A percentile compares a stretch with the other conserved stretches of the same genome.
These are phyloP conservation scores for Periconia sp. DNA, from an alignment of 2,329 filamentous ascomycete species.

Conservation along the genomic window DNA sequence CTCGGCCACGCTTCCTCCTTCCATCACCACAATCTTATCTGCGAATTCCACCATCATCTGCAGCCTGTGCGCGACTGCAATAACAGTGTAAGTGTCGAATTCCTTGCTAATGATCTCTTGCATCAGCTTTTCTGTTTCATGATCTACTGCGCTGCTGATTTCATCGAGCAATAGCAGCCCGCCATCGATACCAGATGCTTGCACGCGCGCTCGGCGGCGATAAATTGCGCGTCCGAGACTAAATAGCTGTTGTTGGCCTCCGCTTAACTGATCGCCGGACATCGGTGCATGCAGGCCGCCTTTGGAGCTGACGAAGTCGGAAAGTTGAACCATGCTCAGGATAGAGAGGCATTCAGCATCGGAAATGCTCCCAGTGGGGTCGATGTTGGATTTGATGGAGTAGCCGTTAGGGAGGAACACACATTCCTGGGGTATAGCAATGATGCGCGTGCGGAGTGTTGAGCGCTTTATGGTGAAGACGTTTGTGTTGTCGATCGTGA, in stretches of 20 bases:
- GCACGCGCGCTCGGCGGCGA: conserved; percentile 9
- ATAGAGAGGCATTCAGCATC: conserved; percentile 44
- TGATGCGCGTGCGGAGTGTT: conserved; percentile 35
- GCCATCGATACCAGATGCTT: conserved; percentile 8
- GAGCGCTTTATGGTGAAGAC: conserved; percentile 11
- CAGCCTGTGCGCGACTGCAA: conserved; percentile 24
- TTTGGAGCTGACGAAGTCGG: conserved; percentile 33
- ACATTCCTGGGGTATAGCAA: conserved; percentile 56
- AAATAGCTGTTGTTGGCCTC: conserved; percentile 67
- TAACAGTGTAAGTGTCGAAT: conserved; percentile 48
- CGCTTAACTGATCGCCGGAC: conserved; percentile 8
- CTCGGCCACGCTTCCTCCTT: conserved; percentile 55
- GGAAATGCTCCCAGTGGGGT: conserved; percentile 43
- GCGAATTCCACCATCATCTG: conserved; percentile 27
- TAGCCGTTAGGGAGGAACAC: conserved; percentile 50
- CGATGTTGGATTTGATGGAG: conserved; percentile 53
- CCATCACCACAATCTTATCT: conserved; percentile 29
- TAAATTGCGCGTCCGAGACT: conserved; percentile 64
- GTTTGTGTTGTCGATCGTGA: conserved; percentile 12
- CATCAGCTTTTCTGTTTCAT: conserved; percentile 62
- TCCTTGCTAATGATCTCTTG: conserved; percentile 59
- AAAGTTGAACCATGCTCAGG: conserved; percentile 52
- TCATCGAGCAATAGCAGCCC: conserved; percentile 28
- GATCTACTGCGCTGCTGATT: conserved; percentile 55
- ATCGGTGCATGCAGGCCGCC: conserved; percentile 16